Base-by-base conservation (phyloP, 1,284 basidiomycete species). In the Pseudozyma sp. region DNA sequence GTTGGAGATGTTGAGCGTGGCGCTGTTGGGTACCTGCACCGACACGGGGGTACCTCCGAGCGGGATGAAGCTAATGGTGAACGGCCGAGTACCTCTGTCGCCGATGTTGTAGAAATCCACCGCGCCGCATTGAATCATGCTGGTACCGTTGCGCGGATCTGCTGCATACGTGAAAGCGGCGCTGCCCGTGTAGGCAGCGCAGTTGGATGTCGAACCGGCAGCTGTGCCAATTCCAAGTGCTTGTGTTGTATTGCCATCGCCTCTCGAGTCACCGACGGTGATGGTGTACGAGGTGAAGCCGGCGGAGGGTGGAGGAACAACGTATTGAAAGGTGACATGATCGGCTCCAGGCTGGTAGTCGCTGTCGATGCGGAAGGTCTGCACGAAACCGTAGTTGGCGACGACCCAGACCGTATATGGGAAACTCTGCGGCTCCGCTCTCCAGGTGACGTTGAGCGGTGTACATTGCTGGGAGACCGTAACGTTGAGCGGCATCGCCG, bases 401-500 rank as follows among this genome's bases (percentile, higher is more conserved):
- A 55, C 14, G 17, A 79, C 60, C 67, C 73, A 76, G 33, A 79
- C 66, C n/a, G 66, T 76, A 45, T 78, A 79, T 9, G 77, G 77
- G 19, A 68, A 79, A 30, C 29, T 59, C 17, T 34, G 5, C 0
- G 49, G 29, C 10, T 14, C 11, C 3, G 71, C 67, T 19, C 51
- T 68, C 73, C 73, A 79, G 5, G 77, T 76, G 34, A 79, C 59
- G 52, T 79, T 79, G 39, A 79, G 68, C 9, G 77, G 77, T 1
- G 68, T 68, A 57, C 77, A 79, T 44, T 79, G 70, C 47, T 64
- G 64, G 3, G 70, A 68, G 49, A 74, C 62, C 16, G 71, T 59
- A 50, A 68, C 49, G 35, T 54, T 64, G 48, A 73, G 53, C 11
- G 65, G 52, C 29, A 73, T 62, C 4, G 60, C 64, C 13, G 44